phyloP scores from a whole-genome alignment of 345 rosid species.

The Reutealis trisperma region DNA sequence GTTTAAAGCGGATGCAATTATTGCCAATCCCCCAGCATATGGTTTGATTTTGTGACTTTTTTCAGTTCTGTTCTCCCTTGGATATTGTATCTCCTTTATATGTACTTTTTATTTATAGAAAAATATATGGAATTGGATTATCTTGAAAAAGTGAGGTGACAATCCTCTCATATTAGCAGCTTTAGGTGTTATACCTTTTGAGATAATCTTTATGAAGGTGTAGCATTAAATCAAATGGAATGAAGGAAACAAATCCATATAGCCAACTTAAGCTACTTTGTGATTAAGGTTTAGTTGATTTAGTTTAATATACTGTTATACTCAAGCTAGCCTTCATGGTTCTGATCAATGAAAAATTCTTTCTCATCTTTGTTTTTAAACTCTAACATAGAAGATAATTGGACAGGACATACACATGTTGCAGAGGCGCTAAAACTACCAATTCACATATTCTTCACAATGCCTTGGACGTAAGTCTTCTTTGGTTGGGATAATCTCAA shows the following conservation, averaged over 20 bases:
- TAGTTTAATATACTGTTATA: not conserved
- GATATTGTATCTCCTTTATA: not conserved
- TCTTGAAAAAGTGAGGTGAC: not conserved
- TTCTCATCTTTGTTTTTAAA: not conserved
- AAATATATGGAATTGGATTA: not conserved
- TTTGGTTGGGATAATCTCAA: slow-evolving; percentile 2
- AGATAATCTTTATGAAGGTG: not conserved
- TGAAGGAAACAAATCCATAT: not conserved
- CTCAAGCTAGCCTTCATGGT: not conserved
- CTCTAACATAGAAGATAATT: slow-evolving; percentile 8
- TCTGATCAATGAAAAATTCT: not conserved
- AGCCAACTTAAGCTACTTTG: not conserved
- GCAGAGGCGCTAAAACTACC: slow-evolving; percentile 52
- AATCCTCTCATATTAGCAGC: too few species aligned
- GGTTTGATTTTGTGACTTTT: slow-evolving; percentile 31
- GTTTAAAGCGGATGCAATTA: slow-evolving; percentile 52
- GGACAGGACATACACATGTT: slow-evolving; percentile 57
- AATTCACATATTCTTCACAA: slow-evolving; percentile 55
- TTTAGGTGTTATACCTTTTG: too few species aligned
- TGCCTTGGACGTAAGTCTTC: slow-evolving; percentile 65
- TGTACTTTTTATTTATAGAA: not conserved
- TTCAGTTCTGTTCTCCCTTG: not conserved
- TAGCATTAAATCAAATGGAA: not conserved
- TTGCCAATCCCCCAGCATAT: slow-evolving; percentile 65
- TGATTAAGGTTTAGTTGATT: not conserved